phyloP scores from a whole-genome alignment of 2,329 filamentous ascomycete genomes.

The Hypoxylon sp. region DNA sequence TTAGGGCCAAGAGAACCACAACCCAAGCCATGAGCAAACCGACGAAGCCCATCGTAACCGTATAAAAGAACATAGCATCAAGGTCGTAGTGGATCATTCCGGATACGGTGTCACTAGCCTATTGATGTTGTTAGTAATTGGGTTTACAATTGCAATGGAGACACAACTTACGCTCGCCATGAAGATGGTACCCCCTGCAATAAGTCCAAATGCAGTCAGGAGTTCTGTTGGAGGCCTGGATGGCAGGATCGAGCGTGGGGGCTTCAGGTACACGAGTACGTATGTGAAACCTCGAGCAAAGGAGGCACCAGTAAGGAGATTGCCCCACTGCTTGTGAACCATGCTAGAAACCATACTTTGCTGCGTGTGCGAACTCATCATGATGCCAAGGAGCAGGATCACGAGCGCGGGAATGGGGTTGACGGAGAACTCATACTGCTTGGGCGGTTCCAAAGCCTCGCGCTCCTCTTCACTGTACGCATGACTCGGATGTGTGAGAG shows the following conservation, averaged over 20 bases:
- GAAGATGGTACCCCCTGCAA: conserved; percentile 89
- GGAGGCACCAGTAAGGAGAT: conserved; percentile 84
- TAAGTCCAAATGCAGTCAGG: conserved; percentile 87
- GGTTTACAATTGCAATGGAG: background rate
- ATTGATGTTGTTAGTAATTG: conserved; percentile 31
- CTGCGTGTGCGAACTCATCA: conserved; percentile 97
- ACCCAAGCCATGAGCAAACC: conserved; percentile 89
- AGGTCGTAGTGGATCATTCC: conserved; percentile 83
- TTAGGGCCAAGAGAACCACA: conserved; percentile 82
- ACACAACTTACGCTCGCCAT: conserved; percentile 82
- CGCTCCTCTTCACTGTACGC: conserved; percentile 62
- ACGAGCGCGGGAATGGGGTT: conserved; percentile 92
- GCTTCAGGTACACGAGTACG: conserved; percentile 81
- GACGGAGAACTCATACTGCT: conserved; percentile 80
- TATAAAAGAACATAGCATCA: conserved; percentile 95
- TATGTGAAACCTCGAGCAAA: conserved; percentile 86
- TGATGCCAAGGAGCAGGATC: conserved; percentile 88
- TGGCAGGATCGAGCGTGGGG: conserved; percentile 83
- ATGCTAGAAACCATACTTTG: conserved; percentile 86
- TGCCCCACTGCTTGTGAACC: conserved; percentile 95
- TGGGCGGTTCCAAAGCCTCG: conserved; percentile 70
- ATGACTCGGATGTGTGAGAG: conserved; percentile 52
- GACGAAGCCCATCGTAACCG: conserved; percentile 86
- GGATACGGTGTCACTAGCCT: conserved; percentile 81
- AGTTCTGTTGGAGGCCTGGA: conserved; percentile 91